Evolutionary conservation across 2,329 filamentous ascomycete genomes (phyloP), one percentile per base, ranked within the genome.

Genomic region (Apiospora phragmitis): DNA sequence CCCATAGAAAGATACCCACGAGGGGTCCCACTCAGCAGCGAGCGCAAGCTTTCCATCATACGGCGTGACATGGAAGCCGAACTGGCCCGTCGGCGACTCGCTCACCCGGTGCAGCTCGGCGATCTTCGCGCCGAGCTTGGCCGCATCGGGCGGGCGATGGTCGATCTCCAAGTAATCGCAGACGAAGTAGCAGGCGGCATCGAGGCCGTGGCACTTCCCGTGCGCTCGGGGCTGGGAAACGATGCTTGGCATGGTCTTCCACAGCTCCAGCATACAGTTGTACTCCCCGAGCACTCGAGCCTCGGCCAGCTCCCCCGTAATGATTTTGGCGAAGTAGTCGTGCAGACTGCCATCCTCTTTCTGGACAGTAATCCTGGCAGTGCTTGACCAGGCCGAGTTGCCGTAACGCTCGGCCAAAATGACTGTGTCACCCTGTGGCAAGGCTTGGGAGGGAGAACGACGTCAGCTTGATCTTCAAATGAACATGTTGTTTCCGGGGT

Each of bases 21-120:
- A 71, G 11, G 55, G 70, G 38, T 72, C 70, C 68, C 70, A 74
- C 3, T 62, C 71, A 24, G 71, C 71, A 18, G 68, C 70, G 3
- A 73, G 49, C 3, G 71, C 66, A 18, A 70, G 29, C 16, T 72
- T 68, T 2, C 74, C 74, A 62, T 75, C 73, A 51, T 70, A 76
- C 4, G 74, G 75, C 14, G 69, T 69, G 16, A 73, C 59, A 24
- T 73, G 72, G 42, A 75, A 76, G 1, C 74, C 74, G 38, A 76
- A 76, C 29, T 71, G 70, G 2, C 73, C 74, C 8, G 70, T 76
- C 5, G 76, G 76, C 11, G 76, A 76, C 12, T 59, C n/a, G 45
- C 73, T 77, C 11, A 55, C 68, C 24, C 68, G 67, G 68, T 77
- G 77, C 47, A 78, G 21, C 3, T 72, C 70, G 1, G 76, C 76